Base-by-base conservation (phyloP, 805 yeast species). In the Yamadazyma ubonensis region DNA sequence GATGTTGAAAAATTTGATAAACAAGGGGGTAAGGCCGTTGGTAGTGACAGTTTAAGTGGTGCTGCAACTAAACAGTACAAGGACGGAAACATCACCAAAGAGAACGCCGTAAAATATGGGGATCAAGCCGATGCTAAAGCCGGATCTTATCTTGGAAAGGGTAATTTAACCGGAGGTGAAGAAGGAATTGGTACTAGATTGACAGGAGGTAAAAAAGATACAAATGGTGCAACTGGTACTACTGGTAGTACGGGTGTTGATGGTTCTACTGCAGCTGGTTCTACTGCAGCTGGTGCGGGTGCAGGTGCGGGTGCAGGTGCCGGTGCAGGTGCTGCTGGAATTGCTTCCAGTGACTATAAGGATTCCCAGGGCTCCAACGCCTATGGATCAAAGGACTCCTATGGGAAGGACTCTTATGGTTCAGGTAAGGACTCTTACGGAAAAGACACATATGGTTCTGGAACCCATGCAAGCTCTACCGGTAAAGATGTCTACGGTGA, bases 181-280 rank as follows among this genome's bases (percentile, higher is more conserved):
- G 57, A 54, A 10, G 67, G 66, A 21, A 52, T 58, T 25, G 70
- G 69, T 12, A 39, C 57, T 32, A 52, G 54, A 38, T 49, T 38
- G 20, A 35, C 35, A 14, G 54, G 58, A 26, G 52, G 55, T 25
- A 27, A 30, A 14, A 31, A 32, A 8, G 35, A 29, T 28, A 16
- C 37, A 5, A 19, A 39, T 25, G 46, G 45, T 32, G 31, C 54
- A 15, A 39, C 46, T 41, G 55, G 52, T 15, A 29, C 31, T 30
- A 29, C 47, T 26, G 41, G 35, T 22, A 43, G 27, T 15, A 44
- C 44, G 26, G 35, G 46, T 2, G 37, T 32, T 15, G 49, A 43
- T 11, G 31, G 41, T 12, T 16, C 18, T 8, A 16, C 14, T 22
- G 27, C 40, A 4, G 4, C 21, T 21, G 34, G 34, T 6, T 18